phyloP scores from a whole-genome alignment of 331 rosid genomes.

The Acacia concinna region DNA sequence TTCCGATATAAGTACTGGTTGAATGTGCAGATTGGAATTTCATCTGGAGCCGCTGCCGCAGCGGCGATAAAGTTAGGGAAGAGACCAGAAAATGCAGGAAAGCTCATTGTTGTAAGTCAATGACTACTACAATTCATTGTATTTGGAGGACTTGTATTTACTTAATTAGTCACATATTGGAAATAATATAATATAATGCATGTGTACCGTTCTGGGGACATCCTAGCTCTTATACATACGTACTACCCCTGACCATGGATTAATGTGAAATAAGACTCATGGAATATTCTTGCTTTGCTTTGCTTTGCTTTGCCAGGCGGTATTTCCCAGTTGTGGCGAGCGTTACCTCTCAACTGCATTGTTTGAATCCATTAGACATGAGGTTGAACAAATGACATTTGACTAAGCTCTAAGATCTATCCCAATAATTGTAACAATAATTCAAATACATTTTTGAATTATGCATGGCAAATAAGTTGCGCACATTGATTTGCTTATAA shows the following conservation, averaged over 20 bases:
- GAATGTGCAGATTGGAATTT: conserved; percentile 64
- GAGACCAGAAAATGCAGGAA: conserved; percentile 70
- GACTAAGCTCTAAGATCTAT: conserved; percentile 30
- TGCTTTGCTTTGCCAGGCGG: conserved; percentile 44
- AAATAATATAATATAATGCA: neutral
- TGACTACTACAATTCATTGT: neutral
- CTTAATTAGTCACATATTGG: no score
- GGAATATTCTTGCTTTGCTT: neutral
- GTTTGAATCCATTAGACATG: conserved; percentile 60
- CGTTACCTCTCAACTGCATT: conserved; percentile 64
- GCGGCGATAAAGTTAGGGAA: conserved; percentile 72
- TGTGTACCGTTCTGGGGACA: neutral
- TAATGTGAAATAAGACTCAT: neutral
- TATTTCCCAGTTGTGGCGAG: conserved; percentile 77
- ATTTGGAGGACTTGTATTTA: no score
- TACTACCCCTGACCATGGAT: no score
- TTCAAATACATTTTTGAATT: neutral
- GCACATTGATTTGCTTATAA: neutral
- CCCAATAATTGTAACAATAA: neutral
- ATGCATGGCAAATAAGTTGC: neutral
- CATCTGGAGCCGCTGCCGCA: conserved; percentile 87
- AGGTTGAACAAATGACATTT: conserved; percentile 62
- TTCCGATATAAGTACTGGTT: neutral
- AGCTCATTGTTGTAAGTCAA: conserved; percentile 65
- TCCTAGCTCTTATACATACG: neutral